Base-by-base conservation (phyloP, 305 asterid genomes). In the Stenogyne calaminthoides region DNA sequence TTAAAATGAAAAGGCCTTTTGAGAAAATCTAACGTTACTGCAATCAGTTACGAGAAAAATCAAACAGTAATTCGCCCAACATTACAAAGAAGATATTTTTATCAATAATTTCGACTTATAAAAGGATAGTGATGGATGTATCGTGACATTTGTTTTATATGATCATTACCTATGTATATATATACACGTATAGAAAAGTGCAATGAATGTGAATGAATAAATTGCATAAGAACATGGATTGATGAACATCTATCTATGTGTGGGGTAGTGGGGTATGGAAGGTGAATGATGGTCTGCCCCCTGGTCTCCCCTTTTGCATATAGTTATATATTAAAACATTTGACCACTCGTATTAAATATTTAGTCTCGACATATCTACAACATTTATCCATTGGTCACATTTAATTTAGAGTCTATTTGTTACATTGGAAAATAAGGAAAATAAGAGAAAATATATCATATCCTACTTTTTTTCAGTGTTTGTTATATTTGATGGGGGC, bases 121-220 rank as follows among this genome's bases (percentile, higher is more conserved):
- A 12, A 46, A 46, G 7, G 52, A 8, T 5, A 14, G 18, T 12
- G 16, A 46, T 46, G 49, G 15, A 9, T 42, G 49, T 11, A 1
- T 42, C 36, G 6, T 37, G 42, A 7, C 42, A 37, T 37, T 37
- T 37, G 42, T 37, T 37, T 37, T 37, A 37, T 37, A 37, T 37
- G 42, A 37, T 37, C 10, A 37, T 37, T 37, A 7, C 42, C 2
- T 37, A 8, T 37, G 10, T 37, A 8, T 54, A 25, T 25, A 25
- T 3, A 3, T 6, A 20, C 20, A 9, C 11, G 18, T 47, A 54
- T 54, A 19, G 12, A 7, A 29, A 60, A 71, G 76, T 71, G 52
- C 76, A 71, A 60, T 71, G 76, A 47, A 34, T 71, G 34, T 10
- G 52, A 68, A 25, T 40, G 29, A 62, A 56, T 5, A 32, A 67